A percentile compares a stretch with the other conserved stretches of the same genome.
phyloP scores from a whole-genome alignment of 768 basidiomycete species.

The Kwoniella sp. region DNA sequence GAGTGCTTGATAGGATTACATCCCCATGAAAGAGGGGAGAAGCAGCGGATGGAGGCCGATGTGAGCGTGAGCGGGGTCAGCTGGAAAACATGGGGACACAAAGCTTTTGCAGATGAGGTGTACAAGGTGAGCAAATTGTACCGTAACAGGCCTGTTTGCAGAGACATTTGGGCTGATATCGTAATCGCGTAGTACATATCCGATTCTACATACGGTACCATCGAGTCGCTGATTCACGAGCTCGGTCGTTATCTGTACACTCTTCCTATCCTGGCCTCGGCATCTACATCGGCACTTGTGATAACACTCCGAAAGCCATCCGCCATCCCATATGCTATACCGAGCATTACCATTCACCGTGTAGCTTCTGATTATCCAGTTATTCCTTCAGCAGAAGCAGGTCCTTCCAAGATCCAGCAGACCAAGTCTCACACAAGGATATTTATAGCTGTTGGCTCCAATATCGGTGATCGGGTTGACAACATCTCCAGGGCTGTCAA shows the following conservation, averaged over 20 bases:
- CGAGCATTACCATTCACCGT: slow-evolving; percentile 66
- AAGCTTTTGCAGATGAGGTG: slow-evolving; percentile 57
- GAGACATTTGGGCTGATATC: slow-evolving; percentile 2
- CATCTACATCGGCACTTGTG: slow-evolving; percentile 55
- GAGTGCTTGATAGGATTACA: slow-evolving; percentile 70
- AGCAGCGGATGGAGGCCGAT: slow-evolving; percentile 66
- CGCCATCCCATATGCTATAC: slow-evolving; percentile 70
- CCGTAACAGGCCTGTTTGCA: background rate
- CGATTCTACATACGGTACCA: slow-evolving; percentile 63
- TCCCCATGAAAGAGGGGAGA: slow-evolving; percentile 66
- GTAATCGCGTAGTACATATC: slow-evolving; percentile 59
- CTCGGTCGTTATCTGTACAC: slow-evolving; percentile 62
- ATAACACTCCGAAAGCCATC: slow-evolving; percentile 72
- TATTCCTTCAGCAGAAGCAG: background rate
- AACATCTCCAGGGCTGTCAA: slow-evolving; percentile 80
- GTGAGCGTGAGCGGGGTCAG: slow-evolving; percentile 47
- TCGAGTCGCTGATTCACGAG: slow-evolving; percentile 70
- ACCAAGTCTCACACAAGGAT: slow-evolving; percentile 48
- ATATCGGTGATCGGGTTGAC: slow-evolving; percentile 80
- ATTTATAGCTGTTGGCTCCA: slow-evolving; percentile 83
- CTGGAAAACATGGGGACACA: slow-evolving; percentile 57
- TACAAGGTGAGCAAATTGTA: slow-evolving; percentile 55
- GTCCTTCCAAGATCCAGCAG: slow-evolving; percentile 40
- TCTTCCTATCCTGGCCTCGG: slow-evolving; percentile 34
- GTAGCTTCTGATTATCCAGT: slow-evolving; percentile 9